Evolutionary conservation across 495 filamentous ascomycete genomes (phyloP), one percentile per base, ranked within the genome.

Genomic region (Lasiosphaeriaceae sp.): DNA sequence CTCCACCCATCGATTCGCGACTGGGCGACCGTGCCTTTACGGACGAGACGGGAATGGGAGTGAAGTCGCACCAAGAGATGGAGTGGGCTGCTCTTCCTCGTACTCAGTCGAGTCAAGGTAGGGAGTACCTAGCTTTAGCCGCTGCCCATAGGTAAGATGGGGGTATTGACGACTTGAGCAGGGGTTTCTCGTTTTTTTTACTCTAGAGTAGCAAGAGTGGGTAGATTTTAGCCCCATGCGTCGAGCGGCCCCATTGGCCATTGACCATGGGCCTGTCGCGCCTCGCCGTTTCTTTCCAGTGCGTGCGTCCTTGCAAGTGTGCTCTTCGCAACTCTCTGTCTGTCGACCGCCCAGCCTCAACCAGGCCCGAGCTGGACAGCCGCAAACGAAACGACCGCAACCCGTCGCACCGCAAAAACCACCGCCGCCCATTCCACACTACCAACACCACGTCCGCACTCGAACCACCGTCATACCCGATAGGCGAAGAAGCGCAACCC

Each of bases 181-280:
- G 26, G 26, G 26, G 26, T 31, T 9, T 9, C 26, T 31, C 3
- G 26, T 3, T 31, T 31, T 31, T 31, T 31, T 9, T 3, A 31
- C n/a, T n/a, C n/a, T n/a, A n/a, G n/a, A n/a, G n/a, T n/a, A n/a
- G n/a, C n/a, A n/a, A n/a, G n/a, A n/a, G n/a, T n/a, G n/a, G n/a
- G n/a, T n/a, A n/a, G n/a, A n/a, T n/a, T n/a, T 31, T 31, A 31
- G 26, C 26, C 26, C 26, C 26, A 31, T 31, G 26, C 3, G 26
- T 24, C 46, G 54, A n/a, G 20, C 45, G 11, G 17, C 11, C 53
- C 21, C 6, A 58, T 58, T 58, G 56, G 56, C 35, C 50, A 21
- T n/a, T n/a, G n/a, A n/a, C n/a, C n/a, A n/a, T n/a, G n/a, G n/a
- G n/a, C n/a, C n/a, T n/a, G 56, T n/a, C 56, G 56, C 56, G 56